phyloP scores from a whole-genome alignment of 208 protist genomes.

The Entamoeba moshkovskii region DNA sequence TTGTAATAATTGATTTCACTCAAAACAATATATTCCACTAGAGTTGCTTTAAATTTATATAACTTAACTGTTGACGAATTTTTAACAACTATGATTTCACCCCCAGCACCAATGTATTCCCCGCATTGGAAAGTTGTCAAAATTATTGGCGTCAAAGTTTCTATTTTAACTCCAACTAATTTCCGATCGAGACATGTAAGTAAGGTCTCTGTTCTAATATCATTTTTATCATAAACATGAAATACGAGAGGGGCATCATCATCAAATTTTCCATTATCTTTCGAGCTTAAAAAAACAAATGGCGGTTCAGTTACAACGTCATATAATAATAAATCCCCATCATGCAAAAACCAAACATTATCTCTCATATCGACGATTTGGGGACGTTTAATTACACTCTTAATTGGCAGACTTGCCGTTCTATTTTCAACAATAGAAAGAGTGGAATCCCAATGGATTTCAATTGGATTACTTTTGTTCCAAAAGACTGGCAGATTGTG shows the following conservation, averaged over 20 bases:
- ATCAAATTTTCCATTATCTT: neutral
- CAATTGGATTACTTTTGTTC: neutral
- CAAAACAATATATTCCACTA: neutral
- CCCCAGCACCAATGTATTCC: neutral
- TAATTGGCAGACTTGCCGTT: neutral
- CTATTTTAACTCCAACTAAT: neutral
- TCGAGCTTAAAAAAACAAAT: neutral
- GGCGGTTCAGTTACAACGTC: neutral
- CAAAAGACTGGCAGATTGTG: neutral
- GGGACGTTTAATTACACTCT: neutral
- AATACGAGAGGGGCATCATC: neutral
- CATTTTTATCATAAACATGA: neutral
- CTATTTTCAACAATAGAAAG: neutral
- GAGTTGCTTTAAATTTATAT: neutral
- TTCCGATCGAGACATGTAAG: neutral
- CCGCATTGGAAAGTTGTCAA: neutral
- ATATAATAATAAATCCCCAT: neutral
- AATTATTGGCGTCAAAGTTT: neutral
- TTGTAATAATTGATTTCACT: neutral
- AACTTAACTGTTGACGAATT: neutral
- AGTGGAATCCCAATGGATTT: neutral
- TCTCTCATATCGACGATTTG: neutral
- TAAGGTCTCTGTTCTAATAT: neutral
- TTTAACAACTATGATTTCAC: neutral
- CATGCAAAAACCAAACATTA: neutral